Evolutionary conservation across 805 yeast species (phyloP).

Genomic region (Yarrowia phangngaensis): DNA sequence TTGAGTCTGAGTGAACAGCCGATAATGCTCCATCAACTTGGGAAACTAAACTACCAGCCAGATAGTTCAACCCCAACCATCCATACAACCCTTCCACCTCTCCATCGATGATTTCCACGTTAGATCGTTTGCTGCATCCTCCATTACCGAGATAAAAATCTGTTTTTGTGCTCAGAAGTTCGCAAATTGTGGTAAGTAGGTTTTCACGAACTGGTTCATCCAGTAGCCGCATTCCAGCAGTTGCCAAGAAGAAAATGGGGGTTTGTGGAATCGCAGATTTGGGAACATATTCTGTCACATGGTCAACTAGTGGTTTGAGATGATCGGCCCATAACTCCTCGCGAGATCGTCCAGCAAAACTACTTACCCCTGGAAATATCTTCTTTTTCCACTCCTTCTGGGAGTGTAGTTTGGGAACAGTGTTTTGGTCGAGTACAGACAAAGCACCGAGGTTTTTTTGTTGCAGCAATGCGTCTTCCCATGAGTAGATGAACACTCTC

Average conservation of each 20-base stretch:
- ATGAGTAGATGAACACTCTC: conserved; percentile 70
- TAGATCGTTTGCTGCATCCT: conserved; percentile 42
- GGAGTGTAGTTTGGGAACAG: conserved; percentile 29
- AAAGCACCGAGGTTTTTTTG: not conserved
- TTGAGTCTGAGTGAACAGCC: not conserved
- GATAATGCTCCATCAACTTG: not conserved
- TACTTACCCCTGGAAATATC: conserved; percentile 80
- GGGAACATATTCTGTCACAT: conserved; percentile 73
- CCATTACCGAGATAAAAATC: conserved; percentile 58
- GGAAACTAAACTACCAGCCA: conserved; percentile 55
- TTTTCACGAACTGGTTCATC: conserved; percentile 50
- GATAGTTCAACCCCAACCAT: conserved; percentile 87
- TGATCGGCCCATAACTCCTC: conserved; percentile 45
- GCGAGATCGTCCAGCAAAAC: conserved; percentile 59
- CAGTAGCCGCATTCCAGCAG: conserved; percentile 93
- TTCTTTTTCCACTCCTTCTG: conserved; percentile 59
- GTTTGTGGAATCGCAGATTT: conserved; percentile 55
- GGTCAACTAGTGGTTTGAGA: conserved; percentile 57
- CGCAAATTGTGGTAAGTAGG: conserved; percentile 61
- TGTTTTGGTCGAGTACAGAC: conserved; percentile 30
- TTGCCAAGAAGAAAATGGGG: conserved; percentile 86
- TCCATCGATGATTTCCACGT: conserved; percentile 86
- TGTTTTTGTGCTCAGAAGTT: conserved; percentile 50
- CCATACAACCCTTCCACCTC: conserved; percentile 93
- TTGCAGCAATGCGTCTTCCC: conserved; percentile 28